These are phyloP conservation scores for Lactarius hengduanensis DNA, from an alignment of 768 basidiomycete genomes.

Conservation along the genomic window DNA sequence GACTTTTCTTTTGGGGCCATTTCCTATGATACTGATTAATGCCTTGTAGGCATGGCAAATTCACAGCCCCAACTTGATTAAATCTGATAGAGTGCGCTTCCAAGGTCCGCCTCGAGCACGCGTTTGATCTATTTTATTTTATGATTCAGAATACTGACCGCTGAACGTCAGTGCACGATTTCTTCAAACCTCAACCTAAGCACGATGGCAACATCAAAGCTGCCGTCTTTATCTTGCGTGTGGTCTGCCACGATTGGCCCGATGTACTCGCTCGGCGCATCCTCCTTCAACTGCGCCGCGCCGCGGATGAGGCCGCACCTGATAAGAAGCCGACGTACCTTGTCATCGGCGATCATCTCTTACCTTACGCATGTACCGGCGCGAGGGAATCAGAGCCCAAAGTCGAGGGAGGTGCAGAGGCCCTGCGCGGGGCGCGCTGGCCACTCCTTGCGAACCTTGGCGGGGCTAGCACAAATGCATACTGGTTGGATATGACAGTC, in stretches of 20 bases:
- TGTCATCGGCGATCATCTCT: slow-evolving; percentile 68
- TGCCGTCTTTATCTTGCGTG: slow-evolving; percentile 67
- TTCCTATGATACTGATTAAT: not conserved
- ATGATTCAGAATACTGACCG: not conserved
- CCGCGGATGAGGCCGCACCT: slow-evolving; percentile 32
- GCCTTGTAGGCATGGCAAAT: slow-evolving; percentile 27
- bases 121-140: not conserved
- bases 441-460: slow-evolving; percentile 75
- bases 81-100: slow-evolving; percentile 28
- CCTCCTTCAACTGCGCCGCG: slow-evolving; percentile 44
- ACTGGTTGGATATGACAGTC: slow-evolving; percentile 71
- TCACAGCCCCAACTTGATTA: slow-evolving; percentile 26
- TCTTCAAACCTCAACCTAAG: slow-evolving; percentile 58
- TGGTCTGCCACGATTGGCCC: slow-evolving; percentile 79
- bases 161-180: slow-evolving; percentile 58
- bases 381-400: slow-evolving; percentile 27
- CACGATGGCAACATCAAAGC: slow-evolving; percentile 38
- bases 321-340: slow-evolving; percentile 47
- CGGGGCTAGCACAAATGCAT: slow-evolving; percentile 65
- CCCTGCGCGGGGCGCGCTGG: slow-evolving; percentile 52
- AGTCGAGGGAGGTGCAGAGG: slow-evolving; percentile 49
- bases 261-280: slow-evolving; percentile 50
- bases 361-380: slow-evolving; percentile 60
- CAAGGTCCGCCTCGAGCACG: slow-evolving; percentile 23
- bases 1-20: slow-evolving; percentile 6